These are phyloP conservation scores for Pyrenophora seminiperda DNA, from an alignment of 2,329 filamentous ascomycete species.

Conservation along the genomic window DNA sequence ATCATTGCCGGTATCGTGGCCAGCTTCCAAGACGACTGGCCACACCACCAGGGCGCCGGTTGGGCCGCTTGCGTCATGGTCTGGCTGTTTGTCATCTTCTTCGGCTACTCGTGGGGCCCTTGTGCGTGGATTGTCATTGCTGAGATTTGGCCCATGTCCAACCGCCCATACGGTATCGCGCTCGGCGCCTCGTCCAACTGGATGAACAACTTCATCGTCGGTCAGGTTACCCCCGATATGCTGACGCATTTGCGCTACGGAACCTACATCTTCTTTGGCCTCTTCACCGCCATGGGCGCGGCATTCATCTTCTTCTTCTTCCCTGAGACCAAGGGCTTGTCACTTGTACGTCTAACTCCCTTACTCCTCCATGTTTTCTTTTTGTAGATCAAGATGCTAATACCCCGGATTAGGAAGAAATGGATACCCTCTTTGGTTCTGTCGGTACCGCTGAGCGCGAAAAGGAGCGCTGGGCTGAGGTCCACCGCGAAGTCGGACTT, in stretches of 20 bases:
- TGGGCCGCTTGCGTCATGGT: slow-evolving; percentile 73
- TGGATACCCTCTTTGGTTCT: slow-evolving; percentile 71
- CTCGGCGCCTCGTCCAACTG: slow-evolving; percentile 62
- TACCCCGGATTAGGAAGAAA: slow-evolving; percentile 55
- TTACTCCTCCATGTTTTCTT: too few relatives aligned
- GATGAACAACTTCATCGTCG: slow-evolving; percentile 65
- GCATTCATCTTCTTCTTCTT: slow-evolving; percentile 59
- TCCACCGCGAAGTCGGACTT: slow-evolving; percentile 72
- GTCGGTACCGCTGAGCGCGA: slow-evolving; percentile 69
- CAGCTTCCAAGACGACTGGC: slow-evolving; percentile 64
- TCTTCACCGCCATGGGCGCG: slow-evolving; percentile 68
- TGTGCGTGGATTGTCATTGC: slow-evolving; percentile 76
- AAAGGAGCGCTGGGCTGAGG: slow-evolving; percentile 71
- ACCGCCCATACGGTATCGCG: slow-evolving; percentile 69
- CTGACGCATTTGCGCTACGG: slow-evolving; percentile 68
- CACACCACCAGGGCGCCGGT: slow-evolving; percentile 62
- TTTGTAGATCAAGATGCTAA: slow-evolving; percentile 47
- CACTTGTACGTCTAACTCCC: slow-evolving; percentile 33
- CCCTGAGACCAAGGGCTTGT: slow-evolving; percentile 60
- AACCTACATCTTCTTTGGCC: slow-evolving; percentile 72
- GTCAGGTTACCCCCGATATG: slow-evolving; percentile 73
- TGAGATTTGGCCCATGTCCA: slow-evolving; percentile 74
- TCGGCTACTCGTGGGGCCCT: slow-evolving; percentile 77
- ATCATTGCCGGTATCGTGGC: slow-evolving; percentile 74
- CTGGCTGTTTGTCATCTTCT: slow-evolving; percentile 76